A percentile compares a stretch with the other conserved stretches of the same genome.
Evolutionary conservation across 352 stramenopile species (phyloP).

Genomic region (Thalassiosira gravida): DNA sequence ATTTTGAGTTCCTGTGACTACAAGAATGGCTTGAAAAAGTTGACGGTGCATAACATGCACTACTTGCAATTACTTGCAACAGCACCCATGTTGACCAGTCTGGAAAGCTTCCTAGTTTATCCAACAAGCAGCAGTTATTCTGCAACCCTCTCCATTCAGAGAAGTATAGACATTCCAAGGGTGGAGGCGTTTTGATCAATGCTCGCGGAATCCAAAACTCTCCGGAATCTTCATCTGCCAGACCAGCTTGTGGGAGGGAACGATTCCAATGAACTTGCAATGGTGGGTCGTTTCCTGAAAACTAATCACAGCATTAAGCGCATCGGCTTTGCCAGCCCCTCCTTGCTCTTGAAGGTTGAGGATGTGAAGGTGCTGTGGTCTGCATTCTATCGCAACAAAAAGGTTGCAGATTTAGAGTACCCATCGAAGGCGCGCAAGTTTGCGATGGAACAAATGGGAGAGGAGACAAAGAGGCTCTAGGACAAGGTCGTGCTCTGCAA

Average conservation of each 20-base stretch:
- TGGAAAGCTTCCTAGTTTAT: not conserved
- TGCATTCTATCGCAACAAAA: slow-evolving; percentile 41
- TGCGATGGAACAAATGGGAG: slow-evolving; percentile 1
- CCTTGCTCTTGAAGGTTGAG: slow-evolving; percentile 20
- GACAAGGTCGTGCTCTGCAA: slow-evolving; percentile 13
- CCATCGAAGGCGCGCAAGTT: not conserved
- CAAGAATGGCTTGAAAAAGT: slow-evolving; percentile 11
- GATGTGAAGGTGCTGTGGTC: slow-evolving; percentile 15
- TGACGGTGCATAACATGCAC: not conserved
- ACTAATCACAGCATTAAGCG: slow-evolving; percentile 23
- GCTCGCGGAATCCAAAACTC: slow-evolving; percentile 20
- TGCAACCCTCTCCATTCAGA: not conserved
- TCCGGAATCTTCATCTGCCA: slow-evolving; percentile 22
- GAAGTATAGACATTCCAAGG: not conserved
- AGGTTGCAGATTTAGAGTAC: slow-evolving; percentile 18
- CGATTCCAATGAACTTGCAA: slow-evolving; percentile 18
- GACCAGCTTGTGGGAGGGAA: slow-evolving; percentile 13
- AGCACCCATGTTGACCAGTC: not conserved
- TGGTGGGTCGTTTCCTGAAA: slow-evolving; percentile 29
- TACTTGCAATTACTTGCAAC: not conserved
- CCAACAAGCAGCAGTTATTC: not conserved
- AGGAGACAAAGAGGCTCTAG: slow-evolving; percentile 6
- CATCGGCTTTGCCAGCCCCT: slow-evolving; percentile 23
- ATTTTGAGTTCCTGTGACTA: not conserved
- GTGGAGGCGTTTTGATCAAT: not conserved